phyloP scores from a whole-genome alignment of 306 rosid species.

The Acacia acuminata region DNA sequence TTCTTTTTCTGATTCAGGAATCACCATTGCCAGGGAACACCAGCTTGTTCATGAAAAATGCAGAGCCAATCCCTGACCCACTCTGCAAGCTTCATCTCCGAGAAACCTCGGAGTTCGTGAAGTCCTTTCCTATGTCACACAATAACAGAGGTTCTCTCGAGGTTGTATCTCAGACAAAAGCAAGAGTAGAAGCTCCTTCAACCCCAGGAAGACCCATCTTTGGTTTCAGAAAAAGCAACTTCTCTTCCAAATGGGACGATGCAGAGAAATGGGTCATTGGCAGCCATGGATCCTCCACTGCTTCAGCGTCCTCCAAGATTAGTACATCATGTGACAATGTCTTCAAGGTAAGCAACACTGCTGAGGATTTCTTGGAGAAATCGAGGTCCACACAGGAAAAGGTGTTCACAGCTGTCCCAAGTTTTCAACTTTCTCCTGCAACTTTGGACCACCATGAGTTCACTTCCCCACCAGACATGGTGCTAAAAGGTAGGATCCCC shows the following conservation, averaged over 20 bases:
- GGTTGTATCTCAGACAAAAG: background rate
- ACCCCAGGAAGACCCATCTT: background rate
- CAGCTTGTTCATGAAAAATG: background rate
- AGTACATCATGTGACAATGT: background rate
- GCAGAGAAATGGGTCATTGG: background rate
- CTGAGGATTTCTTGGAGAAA: background rate
- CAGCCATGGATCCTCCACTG: background rate
- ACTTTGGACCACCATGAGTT: slow-evolving; percentile 53
- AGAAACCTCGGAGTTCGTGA: slow-evolving; percentile 2
- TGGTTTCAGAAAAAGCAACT: background rate
- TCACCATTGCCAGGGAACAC: background rate
- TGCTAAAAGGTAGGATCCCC: slow-evolving; percentile 1
- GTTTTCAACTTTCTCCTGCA: slow-evolving; percentile 38
- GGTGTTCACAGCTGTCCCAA: background rate
- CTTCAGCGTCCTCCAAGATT: background rate
- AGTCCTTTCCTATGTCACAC: background rate
- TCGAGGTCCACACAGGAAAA: background rate
- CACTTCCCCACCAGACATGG: background rate
- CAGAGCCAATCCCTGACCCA: background rate
- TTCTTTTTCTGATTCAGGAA: background rate
- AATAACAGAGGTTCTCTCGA: background rate
- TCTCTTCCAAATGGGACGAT: background rate
- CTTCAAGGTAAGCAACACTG: background rate
- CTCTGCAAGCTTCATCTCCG: background rate
- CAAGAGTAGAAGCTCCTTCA: background rate